Evolutionary conservation across 2,329 filamentous ascomycete species (phyloP).

Genomic region (Zymoseptoria tritici): DNA sequence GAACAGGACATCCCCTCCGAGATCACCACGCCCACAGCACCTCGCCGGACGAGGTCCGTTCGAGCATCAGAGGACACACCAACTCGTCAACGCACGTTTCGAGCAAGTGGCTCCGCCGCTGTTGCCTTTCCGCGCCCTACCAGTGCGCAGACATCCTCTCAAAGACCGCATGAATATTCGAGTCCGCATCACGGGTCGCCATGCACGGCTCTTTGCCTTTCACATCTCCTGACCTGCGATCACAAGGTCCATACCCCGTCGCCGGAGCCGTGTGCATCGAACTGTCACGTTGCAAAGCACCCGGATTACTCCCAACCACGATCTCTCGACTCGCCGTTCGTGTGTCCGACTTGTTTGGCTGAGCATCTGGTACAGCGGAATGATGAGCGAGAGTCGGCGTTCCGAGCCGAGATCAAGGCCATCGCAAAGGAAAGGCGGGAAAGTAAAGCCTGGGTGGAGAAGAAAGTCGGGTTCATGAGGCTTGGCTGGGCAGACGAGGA

Average conservation of each 20-base stretch:
- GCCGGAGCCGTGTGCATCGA: background rate
- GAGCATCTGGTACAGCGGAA: background rate
- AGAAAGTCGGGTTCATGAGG: background rate
- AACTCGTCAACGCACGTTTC: background rate
- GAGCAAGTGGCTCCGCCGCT: background rate
- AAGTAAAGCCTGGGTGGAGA: background rate
- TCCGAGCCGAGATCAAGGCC: background rate
- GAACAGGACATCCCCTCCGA: background rate
- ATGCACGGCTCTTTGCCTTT: background rate
- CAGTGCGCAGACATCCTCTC: background rate
- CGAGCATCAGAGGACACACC: background rate
- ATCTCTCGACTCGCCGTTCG: background rate
- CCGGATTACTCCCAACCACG: background rate
- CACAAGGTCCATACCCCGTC: background rate
- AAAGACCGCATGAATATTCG: background rate
- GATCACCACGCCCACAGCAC: background rate
- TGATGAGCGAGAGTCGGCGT: background rate
- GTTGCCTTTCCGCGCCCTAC: background rate
- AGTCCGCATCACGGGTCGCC: background rate
- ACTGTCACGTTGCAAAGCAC: background rate
- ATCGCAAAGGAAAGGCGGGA: background rate
- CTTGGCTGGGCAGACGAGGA: background rate
- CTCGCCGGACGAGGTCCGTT: background rate
- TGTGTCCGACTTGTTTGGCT: background rate
- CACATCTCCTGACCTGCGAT: background rate